Conservation (phyloP, 306 rosid species). For the Trichosanthes truncata region DNA sequence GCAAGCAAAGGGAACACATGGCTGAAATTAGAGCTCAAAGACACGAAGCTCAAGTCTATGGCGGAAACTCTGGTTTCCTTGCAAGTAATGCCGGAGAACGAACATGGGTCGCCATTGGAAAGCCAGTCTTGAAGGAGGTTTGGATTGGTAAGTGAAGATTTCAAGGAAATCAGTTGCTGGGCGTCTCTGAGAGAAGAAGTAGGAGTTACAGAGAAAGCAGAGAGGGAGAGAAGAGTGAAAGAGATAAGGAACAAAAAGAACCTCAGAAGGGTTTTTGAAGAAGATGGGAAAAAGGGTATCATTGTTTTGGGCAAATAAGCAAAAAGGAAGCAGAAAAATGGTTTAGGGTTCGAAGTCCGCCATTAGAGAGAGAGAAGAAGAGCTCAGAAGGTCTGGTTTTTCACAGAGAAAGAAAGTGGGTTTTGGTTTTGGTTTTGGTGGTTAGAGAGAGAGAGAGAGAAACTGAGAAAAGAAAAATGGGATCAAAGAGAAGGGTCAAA, state of each 20-base stretch:
- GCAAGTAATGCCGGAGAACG: slow-evolving; percentile 52
- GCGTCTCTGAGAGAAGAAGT: slow-evolving; percentile 15
- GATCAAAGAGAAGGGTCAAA: slow-evolving; percentile 43
- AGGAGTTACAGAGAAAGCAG: not conserved
- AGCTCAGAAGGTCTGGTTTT: slow-evolving; percentile 25
- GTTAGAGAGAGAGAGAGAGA: not conserved
- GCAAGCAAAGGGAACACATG: slow-evolving; percentile 32
- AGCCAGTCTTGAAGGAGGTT: slow-evolving; percentile 47
- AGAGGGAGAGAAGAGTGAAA: slow-evolving; percentile 7
- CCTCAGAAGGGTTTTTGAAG: not conserved
- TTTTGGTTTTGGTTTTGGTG: not conserved
- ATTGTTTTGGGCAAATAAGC: not conserved
- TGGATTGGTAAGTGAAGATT: slow-evolving; percentile 42
- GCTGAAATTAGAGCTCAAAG: slow-evolving; percentile 46
- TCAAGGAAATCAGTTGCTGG: slow-evolving; percentile 54
- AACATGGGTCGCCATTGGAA: slow-evolving; percentile 43
- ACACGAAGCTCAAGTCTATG: slow-evolving; percentile 42
- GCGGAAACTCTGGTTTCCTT: slow-evolving; percentile 36
- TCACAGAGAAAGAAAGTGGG: not conserved
- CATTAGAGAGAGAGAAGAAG: slow-evolving; percentile 38
- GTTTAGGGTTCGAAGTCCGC: slow-evolving; percentile 30
- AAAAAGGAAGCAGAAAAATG: not conserved
- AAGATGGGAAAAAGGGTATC: slow-evolving; percentile 16
- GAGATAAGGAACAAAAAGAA: not conserved
- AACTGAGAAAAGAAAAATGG: not conserved